A percentile compares a stretch with the other conserved stretches of the same genome.
Evolutionary conservation across 2,329 filamentous ascomycete genomes (phyloP).

Genomic region (Talaromyces sp.): DNA sequence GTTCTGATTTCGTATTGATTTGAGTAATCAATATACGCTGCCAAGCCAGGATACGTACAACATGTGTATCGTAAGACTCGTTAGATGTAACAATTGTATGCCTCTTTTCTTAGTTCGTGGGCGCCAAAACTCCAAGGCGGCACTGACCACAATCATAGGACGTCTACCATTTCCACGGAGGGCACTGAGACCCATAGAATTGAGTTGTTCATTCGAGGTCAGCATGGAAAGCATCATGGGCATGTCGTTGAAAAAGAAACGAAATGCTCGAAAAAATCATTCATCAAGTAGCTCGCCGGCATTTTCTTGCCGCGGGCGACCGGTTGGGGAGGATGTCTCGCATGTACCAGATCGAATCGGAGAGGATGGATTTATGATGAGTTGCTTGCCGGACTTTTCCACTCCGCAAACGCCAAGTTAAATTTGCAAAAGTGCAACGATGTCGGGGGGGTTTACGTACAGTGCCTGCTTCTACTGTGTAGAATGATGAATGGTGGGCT

Average conservation of each 20-base stretch:
- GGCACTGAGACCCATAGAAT: not conserved
- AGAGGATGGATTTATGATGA: not conserved
- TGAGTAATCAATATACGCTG: not conserved
- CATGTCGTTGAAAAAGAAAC: not conserved
- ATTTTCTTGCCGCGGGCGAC: not conserved
- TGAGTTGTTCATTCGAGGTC: not conserved
- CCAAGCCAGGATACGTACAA: not conserved
- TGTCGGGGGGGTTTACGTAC: not conserved
- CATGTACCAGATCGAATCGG: not conserved
- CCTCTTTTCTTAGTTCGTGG: not conserved
- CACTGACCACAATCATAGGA: not conserved
- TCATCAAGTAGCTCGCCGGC: not conserved
- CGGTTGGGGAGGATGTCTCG: not conserved
- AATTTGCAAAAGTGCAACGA: not conserved
- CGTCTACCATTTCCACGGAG: not conserved
- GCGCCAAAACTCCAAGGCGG: not conserved
- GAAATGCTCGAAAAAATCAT: not conserved
- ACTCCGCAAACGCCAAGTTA: not conserved
- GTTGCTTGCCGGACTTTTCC: not conserved
- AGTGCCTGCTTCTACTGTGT: not conserved
- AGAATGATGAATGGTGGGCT: not conserved
- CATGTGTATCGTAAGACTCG: not conserved
- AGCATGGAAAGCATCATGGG: too few species aligned
- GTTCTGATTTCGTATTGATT: conserved; percentile 1
- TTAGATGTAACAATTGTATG: not conserved